These are phyloP conservation scores for Xylariaceae sp. DNA, from an alignment of 2,329 filamentous ascomycete genomes.

Conservation along the genomic window DNA sequence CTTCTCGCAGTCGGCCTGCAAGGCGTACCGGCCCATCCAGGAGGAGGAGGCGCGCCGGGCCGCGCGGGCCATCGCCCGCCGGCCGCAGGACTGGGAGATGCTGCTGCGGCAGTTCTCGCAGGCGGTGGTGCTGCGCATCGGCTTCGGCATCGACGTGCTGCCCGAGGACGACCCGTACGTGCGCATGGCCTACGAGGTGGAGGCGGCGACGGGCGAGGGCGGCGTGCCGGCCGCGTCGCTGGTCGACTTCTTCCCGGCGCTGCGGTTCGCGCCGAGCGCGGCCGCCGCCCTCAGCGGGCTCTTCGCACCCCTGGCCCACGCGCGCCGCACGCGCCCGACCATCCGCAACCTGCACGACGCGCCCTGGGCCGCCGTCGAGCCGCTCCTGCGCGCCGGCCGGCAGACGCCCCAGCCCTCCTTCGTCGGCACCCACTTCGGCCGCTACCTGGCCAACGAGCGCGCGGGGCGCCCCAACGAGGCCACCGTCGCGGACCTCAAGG, in stretches of 20 bases:
- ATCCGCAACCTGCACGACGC: conserved; percentile 8
- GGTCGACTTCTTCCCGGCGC: conserved; percentile 8
- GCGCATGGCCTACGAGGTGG: conserved; percentile 7
- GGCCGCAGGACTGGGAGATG: conserved; percentile 9
- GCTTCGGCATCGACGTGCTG: conserved; percentile 9
- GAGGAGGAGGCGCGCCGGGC: conserved; percentile 10
- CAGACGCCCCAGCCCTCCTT: conserved; percentile 5
- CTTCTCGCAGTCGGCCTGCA: conserved; percentile 32
- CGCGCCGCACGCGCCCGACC: conserved; percentile 5
- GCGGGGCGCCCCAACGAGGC: conserved; percentile 6
- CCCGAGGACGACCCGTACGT: conserved; percentile 10
- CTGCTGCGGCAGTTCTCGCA: conserved; percentile 10
- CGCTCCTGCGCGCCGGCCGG: conserved; percentile 5
- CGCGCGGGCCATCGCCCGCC: conserved; percentile 3
- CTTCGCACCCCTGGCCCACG: conserved; percentile 4
- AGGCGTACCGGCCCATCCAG: conserved; percentile 20
- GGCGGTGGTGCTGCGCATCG: conserved; percentile 9
- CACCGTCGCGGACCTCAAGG: conserved; percentile 9
- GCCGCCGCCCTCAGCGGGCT: no score
- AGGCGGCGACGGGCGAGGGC: conserved; percentile 10
- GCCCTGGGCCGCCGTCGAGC: conserved; percentile 8
- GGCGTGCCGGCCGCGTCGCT: conserved; percentile 7
- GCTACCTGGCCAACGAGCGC: conserved; percentile 6
- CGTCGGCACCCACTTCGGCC: conserved; percentile 7
- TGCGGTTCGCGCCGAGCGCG: no score